Evolutionary conservation across 495 filamentous ascomycete species (phyloP), one percentile per base, ranked within the genome.

Genomic region (Neurospora sp.): DNA sequence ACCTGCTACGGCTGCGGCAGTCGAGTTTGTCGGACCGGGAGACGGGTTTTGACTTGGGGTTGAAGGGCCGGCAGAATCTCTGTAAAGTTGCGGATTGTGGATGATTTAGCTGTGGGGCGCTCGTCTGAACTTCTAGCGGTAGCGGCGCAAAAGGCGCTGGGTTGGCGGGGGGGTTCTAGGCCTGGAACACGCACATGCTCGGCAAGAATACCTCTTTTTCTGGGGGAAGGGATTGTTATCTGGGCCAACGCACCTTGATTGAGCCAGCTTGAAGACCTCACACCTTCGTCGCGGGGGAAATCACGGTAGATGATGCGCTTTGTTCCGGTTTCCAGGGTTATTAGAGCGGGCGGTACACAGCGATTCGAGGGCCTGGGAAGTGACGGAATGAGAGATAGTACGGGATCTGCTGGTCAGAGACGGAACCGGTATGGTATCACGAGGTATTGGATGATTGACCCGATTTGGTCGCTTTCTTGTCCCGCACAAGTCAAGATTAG

Each of bases 91-190:
- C 41, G 27, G 4, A 38, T 48, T 59, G 70, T 40, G 70, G 70
- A 42, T 40, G 20, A 38, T 35, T 71, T 61, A 71, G 70, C 70
- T 31, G 70, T 71, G 70, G 70, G 70, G 70, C 70, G 22, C 53
- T 65, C 53, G 53, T 65, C 53, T 65, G 53, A 65, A 65, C 53
- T 65, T 65, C 5, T 65, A 65, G 53, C 53, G 53, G 53, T 65
- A 65, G 53, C 53, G 53, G 53, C 14, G 53, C 53, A 35, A 65
- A 65, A 9, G 27, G 53, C 53, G 31, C 53, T 65, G 53, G 53
- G 27, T 3, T 65, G 53, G 53, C 53, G 14, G 53, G 53, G 27
- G 48, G 48, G 48, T 59, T 59, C 48, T 59, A 59, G 48, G 48
- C 48, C 48, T 59, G 48, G 48, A 59, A 27, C 48, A 59, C 53